Conservation (phyloP, 2,329 filamentous ascomycete genomes). For the Alternaria brassicae region DNA sequence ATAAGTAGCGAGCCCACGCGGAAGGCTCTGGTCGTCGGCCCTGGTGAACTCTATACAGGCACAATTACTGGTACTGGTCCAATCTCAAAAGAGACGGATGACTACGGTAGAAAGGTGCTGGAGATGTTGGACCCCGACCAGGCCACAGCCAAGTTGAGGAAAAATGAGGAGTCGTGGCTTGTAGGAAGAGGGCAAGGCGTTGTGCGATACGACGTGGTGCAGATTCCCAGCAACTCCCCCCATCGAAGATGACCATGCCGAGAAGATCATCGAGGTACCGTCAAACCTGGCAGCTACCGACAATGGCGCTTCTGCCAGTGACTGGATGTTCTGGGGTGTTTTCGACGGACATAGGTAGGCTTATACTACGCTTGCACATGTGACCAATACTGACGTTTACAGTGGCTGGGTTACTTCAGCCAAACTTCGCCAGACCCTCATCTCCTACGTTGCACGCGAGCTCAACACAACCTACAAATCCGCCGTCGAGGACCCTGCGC, state of each 20-base stretch:
- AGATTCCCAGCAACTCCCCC: conserved; percentile 93
- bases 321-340: conserved; percentile 99
- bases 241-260: conserved; percentile 97
- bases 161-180: conserved; percentile 89
- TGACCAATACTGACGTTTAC: conserved; percentile 15
- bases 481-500: conserved; percentile 63
- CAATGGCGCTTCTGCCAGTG: conserved; percentile 67
- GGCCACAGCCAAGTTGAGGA: conserved; percentile 85
- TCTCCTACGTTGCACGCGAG: conserved; percentile 90
- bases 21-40: conserved; percentile 82
- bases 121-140: conserved; percentile 98
- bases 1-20: conserved; percentile 60
- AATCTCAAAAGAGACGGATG: conserved; percentile 85
- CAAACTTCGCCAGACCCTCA: conserved; percentile 89
- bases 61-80: conserved; percentile 85
- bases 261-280: conserved; percentile 95
- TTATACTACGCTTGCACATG: background rate
- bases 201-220: conserved; percentile 91
- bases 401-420: conserved; percentile 98
- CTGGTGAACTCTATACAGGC: conserved; percentile 88
- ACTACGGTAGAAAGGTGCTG: conserved; percentile 82
- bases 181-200: conserved; percentile 91
- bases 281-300: conserved; percentile 63
- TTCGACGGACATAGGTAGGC: conserved; percentile 93
- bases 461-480: conserved; percentile 90